These are phyloP conservation scores for Polysphondylium violaceum DNA, from an alignment of 78 protist genomes.

Conservation along the genomic window DNA sequence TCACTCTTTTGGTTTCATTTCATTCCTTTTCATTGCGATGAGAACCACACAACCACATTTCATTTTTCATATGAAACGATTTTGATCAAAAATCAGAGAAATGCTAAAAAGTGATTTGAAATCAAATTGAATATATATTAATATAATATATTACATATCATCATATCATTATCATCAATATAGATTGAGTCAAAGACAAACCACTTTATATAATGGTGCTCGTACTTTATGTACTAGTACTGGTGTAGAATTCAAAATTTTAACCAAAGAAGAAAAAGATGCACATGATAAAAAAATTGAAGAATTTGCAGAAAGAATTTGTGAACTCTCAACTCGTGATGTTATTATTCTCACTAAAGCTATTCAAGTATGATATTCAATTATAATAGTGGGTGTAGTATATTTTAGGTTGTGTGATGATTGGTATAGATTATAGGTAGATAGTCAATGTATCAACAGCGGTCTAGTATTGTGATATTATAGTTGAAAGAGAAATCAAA, in stretches of 20 bases:
- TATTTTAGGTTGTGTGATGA: background rate
- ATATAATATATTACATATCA: background rate
- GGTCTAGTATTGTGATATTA: background rate
- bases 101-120: background rate
- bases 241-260: background rate
- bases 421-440: no score
- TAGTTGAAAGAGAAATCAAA: background rate
- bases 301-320: slow-evolving; percentile 30
- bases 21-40: no score
- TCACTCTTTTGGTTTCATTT: background rate
- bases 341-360: slow-evolving; percentile 15
- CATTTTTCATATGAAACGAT: no score
- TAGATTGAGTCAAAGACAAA: slow-evolving; percentile 1
- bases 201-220: background rate
- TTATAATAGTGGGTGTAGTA: background rate
- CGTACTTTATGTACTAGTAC: background rate
- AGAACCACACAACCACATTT: no score
- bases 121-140: background rate
- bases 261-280: background rate
- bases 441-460: background rate
- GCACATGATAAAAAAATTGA: background rate
- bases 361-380: slow-evolving; percentile 32
- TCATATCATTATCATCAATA: background rate
- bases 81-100: background rate
- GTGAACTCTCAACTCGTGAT: slow-evolving; percentile 9